phyloP scores from a whole-genome alignment of 257 asterid genomes.

The Nicotiana tomentosiformis region DNA sequence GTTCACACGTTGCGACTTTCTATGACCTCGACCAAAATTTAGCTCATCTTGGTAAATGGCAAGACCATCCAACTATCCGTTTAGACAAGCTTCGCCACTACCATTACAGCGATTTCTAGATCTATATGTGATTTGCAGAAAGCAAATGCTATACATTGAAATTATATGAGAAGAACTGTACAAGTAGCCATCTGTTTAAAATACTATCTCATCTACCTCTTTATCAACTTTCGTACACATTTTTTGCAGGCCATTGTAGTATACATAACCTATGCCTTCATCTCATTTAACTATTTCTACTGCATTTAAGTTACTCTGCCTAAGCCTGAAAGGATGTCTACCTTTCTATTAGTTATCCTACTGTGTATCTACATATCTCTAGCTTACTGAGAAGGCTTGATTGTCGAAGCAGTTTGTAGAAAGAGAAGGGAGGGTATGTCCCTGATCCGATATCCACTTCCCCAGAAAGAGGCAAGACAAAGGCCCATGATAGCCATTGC shows the following conservation, averaged over 20 bases:
- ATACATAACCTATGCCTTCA: background rate
- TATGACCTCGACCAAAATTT: background rate
- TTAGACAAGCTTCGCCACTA: background rate
- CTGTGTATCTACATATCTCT: background rate
- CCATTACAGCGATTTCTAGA: no score
- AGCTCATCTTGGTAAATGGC: background rate
- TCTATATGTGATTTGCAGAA: background rate
- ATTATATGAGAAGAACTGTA: background rate
- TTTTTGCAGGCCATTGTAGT: background rate
- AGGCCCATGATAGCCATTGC: conserved; percentile 99
- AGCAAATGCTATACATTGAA: background rate
- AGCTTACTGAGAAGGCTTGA: conserved; percentile 25
- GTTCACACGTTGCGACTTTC: background rate
- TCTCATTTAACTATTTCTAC: background rate
- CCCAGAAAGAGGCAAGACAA: conserved; percentile 96
- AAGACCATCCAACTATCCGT: background rate
- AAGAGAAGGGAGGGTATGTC: conserved; percentile 36
- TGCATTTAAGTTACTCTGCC: background rate
- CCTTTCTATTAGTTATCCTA: conserved; percentile 1
- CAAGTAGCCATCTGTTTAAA: background rate
- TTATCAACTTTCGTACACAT: background rate
- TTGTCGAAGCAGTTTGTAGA: conserved; percentile 35
- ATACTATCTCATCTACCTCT: background rate
- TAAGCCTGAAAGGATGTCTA: background rate
- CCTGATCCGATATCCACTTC: conserved; percentile 62